phyloP scores from a whole-genome alignment of 2,329 filamentous ascomycete species.

The Fusarium nodosum region DNA sequence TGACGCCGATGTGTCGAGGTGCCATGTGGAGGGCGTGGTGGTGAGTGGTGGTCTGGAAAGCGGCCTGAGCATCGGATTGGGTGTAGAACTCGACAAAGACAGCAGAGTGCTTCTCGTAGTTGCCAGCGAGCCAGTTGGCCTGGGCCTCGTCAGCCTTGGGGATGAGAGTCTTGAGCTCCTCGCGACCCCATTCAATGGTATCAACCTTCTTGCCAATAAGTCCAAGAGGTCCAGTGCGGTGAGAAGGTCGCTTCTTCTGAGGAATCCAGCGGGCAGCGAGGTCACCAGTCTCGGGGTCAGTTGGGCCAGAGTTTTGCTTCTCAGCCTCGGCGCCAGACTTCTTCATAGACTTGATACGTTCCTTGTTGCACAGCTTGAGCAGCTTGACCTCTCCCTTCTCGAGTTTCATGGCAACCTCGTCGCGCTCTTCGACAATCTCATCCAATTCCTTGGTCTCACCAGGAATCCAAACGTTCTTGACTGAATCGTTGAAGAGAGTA shows the following conservation, averaged over 20 bases:
- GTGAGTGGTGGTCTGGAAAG: slow-evolving; percentile 85
- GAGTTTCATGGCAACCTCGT: slow-evolving; percentile 80
- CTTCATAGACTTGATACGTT: slow-evolving; percentile 54
- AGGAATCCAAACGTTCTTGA: slow-evolving; percentile 87
- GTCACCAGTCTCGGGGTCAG: slow-evolving; percentile 74
- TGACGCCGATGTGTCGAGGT: slow-evolving; percentile 85
- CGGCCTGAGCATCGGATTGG: slow-evolving; percentile 85
- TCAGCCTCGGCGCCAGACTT: slow-evolving; percentile 49
- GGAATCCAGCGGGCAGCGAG: slow-evolving; percentile 76
- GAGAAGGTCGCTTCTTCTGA: slow-evolving; percentile 76
- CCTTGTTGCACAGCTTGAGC: slow-evolving; percentile 71
- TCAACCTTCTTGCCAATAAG: slow-evolving; percentile 78
- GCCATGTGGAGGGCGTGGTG: slow-evolving; percentile 87
- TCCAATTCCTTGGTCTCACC: slow-evolving; percentile 81
- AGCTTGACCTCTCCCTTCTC: slow-evolving; percentile 87
- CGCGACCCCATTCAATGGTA: slow-evolving; percentile 86
- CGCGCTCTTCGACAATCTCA: slow-evolving; percentile 80
- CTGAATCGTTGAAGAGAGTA: slow-evolving; percentile 81
- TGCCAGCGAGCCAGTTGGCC: slow-evolving; percentile 73
- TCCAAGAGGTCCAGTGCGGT: slow-evolving; percentile 74
- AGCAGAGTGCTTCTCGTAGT: slow-evolving; percentile 74
- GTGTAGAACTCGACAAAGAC: slow-evolving; percentile 94
- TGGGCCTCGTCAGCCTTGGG: slow-evolving; percentile 75
- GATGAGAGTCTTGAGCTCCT: slow-evolving; percentile 66
- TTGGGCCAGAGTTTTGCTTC: slow-evolving; percentile 59